Conservation (phyloP, 2,329 filamentous ascomycete genomes). For the Venturiaceae sp. region DNA sequence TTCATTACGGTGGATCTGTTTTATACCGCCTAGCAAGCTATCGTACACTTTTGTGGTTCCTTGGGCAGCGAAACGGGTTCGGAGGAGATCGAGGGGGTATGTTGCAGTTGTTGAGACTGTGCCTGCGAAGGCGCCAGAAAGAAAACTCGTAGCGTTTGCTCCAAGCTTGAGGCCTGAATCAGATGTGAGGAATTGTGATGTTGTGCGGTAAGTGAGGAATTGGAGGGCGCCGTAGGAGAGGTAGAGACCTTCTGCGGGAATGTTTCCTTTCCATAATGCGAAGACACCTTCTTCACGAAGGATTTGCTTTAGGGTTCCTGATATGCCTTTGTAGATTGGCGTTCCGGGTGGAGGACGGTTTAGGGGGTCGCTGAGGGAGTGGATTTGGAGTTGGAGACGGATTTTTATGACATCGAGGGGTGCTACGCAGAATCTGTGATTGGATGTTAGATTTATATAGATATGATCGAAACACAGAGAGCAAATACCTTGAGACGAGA, state of each 20-base stretch:
- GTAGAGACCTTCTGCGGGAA: constrained; percentile 91
- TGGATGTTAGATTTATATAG: background rate
- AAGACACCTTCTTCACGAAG: constrained; percentile 71
- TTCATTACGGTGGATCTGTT: constrained; percentile 66
- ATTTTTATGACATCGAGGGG: constrained; percentile 98
- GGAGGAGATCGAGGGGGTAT: constrained; percentile 86
- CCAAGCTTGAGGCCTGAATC: constrained; percentile 38
- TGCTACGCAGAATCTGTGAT: constrained; percentile 72
- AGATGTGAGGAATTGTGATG: constrained; percentile 52
- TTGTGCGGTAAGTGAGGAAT: constrained; percentile 77
- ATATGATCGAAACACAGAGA: background rate
- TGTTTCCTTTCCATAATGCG: constrained; percentile 93
- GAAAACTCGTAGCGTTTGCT: constrained; percentile 64
- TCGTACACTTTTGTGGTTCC: constrained; percentile 70
- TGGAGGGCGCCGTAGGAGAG: constrained; percentile 82
- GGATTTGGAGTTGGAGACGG: constrained; percentile 84
- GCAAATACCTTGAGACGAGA: constrained; percentile 66
- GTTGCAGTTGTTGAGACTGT: constrained; percentile 72
- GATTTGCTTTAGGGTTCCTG: constrained; percentile 69
- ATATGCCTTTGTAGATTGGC: constrained; percentile 61
- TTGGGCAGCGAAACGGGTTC: constrained; percentile 95
- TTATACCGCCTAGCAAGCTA: constrained; percentile 58
- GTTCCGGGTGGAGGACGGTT: constrained; percentile 36
- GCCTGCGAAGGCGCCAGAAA: constrained; percentile 75
- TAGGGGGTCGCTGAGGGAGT: constrained; percentile 68